Evolutionary conservation across 805 yeast genomes (phyloP).

Genomic region (Ogataea naganishii): DNA sequence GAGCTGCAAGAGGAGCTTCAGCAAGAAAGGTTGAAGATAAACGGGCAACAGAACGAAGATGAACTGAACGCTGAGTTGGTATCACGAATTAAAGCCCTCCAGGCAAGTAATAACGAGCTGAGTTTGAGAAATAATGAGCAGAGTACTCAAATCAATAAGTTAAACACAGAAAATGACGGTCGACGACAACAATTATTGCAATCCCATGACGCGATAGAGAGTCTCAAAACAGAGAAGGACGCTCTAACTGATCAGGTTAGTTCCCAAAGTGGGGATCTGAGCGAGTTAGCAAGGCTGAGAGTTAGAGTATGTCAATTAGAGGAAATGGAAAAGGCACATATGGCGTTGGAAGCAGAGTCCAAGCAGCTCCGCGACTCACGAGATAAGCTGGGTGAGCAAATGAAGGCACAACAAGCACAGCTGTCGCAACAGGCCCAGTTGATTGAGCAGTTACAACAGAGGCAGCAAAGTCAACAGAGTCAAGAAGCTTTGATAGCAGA

Average conservation of each 20-base stretch:
- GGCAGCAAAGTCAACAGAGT: too few species aligned
- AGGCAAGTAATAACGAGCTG: background rate
- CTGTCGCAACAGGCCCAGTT: background rate
- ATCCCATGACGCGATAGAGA: background rate
- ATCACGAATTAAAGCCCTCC: background rate
- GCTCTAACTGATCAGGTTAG: too few species aligned
- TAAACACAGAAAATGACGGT: background rate
- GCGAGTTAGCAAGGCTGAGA: too few species aligned
- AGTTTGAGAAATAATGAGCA: background rate
- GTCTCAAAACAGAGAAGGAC: too few species aligned
- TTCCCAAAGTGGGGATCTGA: too few species aligned
- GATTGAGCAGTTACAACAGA: background rate
- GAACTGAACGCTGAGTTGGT: background rate
- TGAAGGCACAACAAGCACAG: too few species aligned
- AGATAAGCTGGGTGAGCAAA: too few species aligned
- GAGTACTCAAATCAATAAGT: background rate
- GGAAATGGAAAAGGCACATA: too few species aligned
- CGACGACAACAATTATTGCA: background rate
- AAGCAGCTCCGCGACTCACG: too few species aligned
- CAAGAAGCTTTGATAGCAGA: too few species aligned
- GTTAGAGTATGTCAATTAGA: too few species aligned
- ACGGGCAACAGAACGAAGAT: background rate
- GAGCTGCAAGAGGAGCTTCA: constrained; percentile 1
- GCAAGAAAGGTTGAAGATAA: constrained; percentile 3
- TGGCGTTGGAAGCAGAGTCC: too few species aligned